Conservation (phyloP, 2,329 filamentous ascomycete species). For the Colletotrichum eremochloae region DNA sequence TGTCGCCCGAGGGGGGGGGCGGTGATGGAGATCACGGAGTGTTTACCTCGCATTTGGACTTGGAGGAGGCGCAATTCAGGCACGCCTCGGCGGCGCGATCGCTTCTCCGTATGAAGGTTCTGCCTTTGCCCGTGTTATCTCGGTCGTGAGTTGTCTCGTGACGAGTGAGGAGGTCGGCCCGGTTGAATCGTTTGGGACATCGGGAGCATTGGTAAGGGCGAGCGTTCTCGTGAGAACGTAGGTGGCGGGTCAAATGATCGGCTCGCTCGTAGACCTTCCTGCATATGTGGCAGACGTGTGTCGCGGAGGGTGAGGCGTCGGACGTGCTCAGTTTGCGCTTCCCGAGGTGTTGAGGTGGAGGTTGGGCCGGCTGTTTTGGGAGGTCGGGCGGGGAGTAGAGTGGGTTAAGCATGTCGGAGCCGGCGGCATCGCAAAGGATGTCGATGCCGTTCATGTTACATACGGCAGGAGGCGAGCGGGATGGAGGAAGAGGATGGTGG, state of each 20-base stretch:
- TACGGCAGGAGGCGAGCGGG: background rate
- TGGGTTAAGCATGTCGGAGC: slow-evolving; percentile 38
- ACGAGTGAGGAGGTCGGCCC: slow-evolving; percentile 38
- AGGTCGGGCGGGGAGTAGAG: slow-evolving; percentile 28
- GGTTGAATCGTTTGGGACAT: slow-evolving; percentile 38
- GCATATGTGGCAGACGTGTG: slow-evolving; percentile 39
- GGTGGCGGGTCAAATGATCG: slow-evolving; percentile 37
- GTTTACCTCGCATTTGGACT: slow-evolving; percentile 41
- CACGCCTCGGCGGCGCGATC: slow-evolving; percentile 39
- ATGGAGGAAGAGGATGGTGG: background rate
- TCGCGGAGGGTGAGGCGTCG: slow-evolving; percentile 27
- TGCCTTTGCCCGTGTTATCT: slow-evolving; percentile 37
- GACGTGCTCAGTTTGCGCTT: slow-evolving; percentile 36
- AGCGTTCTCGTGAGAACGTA: slow-evolving; percentile 39
- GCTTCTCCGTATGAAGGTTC: slow-evolving; percentile 37
- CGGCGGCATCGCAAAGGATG: slow-evolving; percentile 39
- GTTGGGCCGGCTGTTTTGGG: slow-evolving; percentile 31
- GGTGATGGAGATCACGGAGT: background rate
- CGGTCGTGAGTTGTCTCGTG: slow-evolving; percentile 41
- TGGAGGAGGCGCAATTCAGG: slow-evolving; percentile 38
- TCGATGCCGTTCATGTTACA: slow-evolving; percentile 37
- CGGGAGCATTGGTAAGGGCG: slow-evolving; percentile 37
- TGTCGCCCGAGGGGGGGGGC: background rate
- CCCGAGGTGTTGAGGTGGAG: slow-evolving; percentile 19
- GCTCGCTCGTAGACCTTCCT: slow-evolving; percentile 37